These are phyloP conservation scores for Leucocoprinus leucothites DNA, from an alignment of 768 basidiomycete genomes.

Conservation along the genomic window DNA sequence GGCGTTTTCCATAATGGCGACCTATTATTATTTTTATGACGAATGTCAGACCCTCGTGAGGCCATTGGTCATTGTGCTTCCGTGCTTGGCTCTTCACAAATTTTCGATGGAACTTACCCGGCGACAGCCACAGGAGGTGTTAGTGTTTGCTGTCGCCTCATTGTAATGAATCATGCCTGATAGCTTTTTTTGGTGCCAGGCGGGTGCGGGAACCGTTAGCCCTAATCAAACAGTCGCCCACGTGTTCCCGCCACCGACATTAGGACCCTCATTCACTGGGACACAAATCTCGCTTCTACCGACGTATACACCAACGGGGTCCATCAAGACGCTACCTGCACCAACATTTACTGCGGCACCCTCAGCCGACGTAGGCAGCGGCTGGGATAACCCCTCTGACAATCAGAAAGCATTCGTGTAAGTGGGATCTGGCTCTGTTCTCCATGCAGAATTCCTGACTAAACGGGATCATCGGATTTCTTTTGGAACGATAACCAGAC, in stretches of 20 bases:
- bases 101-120: conserved; percentile 53
- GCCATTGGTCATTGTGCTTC: conserved; percentile 42
- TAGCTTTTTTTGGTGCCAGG: conserved; percentile 20
- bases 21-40: not conserved
- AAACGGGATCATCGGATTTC: not conserved
- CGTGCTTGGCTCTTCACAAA: conserved; percentile 32
- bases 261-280: conserved; percentile 51
- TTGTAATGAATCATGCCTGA: not conserved
- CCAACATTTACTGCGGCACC: conserved; percentile 62
- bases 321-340: conserved; percentile 55
- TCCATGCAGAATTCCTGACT: conserved; percentile 2
- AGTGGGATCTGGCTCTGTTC: conserved; percentile 16
- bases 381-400: conserved; percentile 77
- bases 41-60: conserved; percentile 39
- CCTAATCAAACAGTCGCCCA: conserved; percentile 45
- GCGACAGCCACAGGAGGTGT: conserved; percentile 72
- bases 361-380: conserved; percentile 55
- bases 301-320: conserved; percentile 70
- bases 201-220: conserved; percentile 60
- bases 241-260: conserved; percentile 62
- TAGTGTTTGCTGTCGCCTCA: conserved; percentile 16
- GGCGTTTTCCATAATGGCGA: not conserved
- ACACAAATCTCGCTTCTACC: conserved; percentile 54
- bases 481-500: conserved; percentile 21
- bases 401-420: conserved; percentile 53